Base-by-base conservation (phyloP, 257 asterid genomes). In the Ajuga chamaepitys region DNA sequence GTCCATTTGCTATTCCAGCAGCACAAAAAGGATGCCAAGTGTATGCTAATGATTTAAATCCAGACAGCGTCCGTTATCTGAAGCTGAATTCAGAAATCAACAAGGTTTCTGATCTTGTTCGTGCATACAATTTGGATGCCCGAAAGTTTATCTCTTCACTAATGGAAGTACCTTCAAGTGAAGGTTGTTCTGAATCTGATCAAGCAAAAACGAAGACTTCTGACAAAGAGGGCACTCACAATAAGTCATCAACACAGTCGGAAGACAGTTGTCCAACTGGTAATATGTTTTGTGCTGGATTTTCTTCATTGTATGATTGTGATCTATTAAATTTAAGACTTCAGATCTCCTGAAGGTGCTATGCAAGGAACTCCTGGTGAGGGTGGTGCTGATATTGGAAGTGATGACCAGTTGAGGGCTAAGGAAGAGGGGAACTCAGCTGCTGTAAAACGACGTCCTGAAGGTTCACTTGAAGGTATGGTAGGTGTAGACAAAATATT, bases 1-100 rank as follows among this genome's bases (percentile, higher is more conserved):
- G 98, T 67, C 98, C 98, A 26, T 92, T 92, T 68, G 91, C 83
- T 67, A 86, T 93, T 79, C 97, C 99, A 44, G 99, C 99, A 13
- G 95, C 97, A 51, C 97, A 86, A 67, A 93, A 85, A 74, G 99
- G 97, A 61, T 93, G 99, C 75, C 70, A 70, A 17, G 99, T 93
- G 22, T 87, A 77, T 66, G 99, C 99, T 41, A 93, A 93, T 57
- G 99, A 93, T 78, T 72, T 93, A 73, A 93, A 93, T 61, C 99
- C 99, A 22, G 96, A 87, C 62, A 93, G 99, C 60, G 46, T 83
- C 59, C 86, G 41, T 40, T 93, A 77, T 79, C 82, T 89, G 83
- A 87, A 93, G 81, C 74, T 81, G 28, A 93, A 93, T 78, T 92
- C 99, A 18, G 90, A 82, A 74, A 46, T 65, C 68, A 93, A 86